Percentiles rank a stretch among this genome's conserved stretches.
Evolutionary conservation across 345 rosid species (phyloP).

Genomic region (Citrus glauca): DNA sequence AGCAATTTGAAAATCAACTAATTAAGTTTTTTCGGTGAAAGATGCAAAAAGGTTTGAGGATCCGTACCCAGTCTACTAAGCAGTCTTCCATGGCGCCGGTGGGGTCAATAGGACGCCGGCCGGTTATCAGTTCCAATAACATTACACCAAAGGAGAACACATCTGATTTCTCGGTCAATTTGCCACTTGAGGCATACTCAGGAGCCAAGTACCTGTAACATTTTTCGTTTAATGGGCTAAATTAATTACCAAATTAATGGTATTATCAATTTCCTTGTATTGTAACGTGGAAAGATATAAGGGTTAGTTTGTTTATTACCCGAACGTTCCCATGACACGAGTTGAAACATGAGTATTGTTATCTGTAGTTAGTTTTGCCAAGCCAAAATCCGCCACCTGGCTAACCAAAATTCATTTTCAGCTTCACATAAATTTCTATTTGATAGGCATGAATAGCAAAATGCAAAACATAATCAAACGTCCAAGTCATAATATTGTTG

Average conservation of each 20-base stretch:
- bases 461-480: background rate
- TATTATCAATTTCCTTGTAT: background rate
- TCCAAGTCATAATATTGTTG: background rate
- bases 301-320: constrained; percentile 38
- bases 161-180: constrained; percentile 86
- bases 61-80: constrained; percentile 81
- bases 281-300: background rate
- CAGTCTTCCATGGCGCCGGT: constrained; percentile 70
- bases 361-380: constrained; percentile 80
- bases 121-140: constrained; percentile 81
- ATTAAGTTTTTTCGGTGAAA: background rate
- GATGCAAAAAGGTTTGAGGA: background rate
- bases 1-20: background rate
- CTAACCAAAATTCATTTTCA: background rate
- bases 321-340: constrained; percentile 96
- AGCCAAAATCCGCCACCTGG: constrained; percentile 91
- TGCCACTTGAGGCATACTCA: constrained; percentile 91
- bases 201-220: constrained; percentile 79
- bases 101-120: constrained; percentile 62
- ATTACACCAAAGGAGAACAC: constrained; percentile 86
- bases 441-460: background rate
- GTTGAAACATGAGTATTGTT: constrained; percentile 79
- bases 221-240: too few relatives aligned
- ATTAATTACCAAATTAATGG: background rate
- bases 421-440: background rate